phyloP scores from a whole-genome alignment of 805 yeast genomes.

The Candida ipomoeae region DNA sequence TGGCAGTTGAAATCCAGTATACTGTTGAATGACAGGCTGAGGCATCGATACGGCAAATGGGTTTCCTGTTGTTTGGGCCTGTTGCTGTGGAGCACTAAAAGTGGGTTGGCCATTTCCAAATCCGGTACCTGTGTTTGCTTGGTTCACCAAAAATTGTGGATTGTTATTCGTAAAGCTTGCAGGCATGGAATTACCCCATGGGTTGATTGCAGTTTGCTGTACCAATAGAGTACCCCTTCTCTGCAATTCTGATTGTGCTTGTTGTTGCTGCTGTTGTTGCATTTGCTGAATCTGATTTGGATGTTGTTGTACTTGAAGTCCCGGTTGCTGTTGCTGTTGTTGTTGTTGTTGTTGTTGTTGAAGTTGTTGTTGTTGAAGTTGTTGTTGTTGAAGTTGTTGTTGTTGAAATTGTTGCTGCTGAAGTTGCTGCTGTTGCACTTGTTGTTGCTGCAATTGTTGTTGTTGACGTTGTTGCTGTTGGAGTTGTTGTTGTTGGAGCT shows the following conservation, averaged over 20 bases:
- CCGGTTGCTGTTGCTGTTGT: conserved; percentile 5
- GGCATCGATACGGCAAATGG: conserved; percentile 8
- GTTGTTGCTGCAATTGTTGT: background rate
- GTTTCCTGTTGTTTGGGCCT: conserved; percentile 10
- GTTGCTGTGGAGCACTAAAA: conserved; percentile 18
- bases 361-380: conserved; percentile 5
- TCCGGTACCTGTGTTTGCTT: conserved; percentile 51
- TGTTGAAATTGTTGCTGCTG: background rate
- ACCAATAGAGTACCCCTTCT: conserved; percentile 29
- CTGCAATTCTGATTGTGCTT: conserved; percentile 7
- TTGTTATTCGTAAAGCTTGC: conserved; percentile 7
- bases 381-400: conserved; percentile 1
- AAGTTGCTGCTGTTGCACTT: background rate
- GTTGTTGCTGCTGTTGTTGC: background rate
- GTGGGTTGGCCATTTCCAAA: conserved; percentile 43
- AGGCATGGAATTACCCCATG: conserved; percentile 30
- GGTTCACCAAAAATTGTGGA: conserved; percentile 8
- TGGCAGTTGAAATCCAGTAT: conserved; percentile 8
- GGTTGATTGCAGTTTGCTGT: conserved; percentile 38
- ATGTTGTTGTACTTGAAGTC: conserved; percentile 1
- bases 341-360: conserved; percentile 7
- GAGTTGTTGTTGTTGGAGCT: background rate
- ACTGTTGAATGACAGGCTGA: conserved; percentile 11
- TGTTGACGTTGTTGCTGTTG: background rate
- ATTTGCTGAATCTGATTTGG: conserved; percentile 1